Percentiles rank a stretch among this genome's conserved stretches.
Evolutionary conservation across 208 protist genomes (phyloP).

Genomic region (Leishmania guyanensis): DNA sequence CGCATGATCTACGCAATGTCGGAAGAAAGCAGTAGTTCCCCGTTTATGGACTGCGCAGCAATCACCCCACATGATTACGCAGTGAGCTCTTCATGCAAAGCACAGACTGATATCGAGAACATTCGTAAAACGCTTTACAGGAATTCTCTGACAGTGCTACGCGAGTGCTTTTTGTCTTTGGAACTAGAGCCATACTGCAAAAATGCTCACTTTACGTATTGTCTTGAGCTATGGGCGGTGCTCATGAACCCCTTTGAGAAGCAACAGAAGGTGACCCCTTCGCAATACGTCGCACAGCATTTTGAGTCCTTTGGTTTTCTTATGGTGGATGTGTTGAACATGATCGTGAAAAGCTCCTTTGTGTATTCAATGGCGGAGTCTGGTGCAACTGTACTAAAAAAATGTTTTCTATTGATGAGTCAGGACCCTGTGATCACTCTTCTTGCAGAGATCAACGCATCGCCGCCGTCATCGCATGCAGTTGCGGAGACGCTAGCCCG

Average conservation of each 20-base stretch:
- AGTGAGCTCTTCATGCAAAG: conserved; percentile 15
- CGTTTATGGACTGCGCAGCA: neutral
- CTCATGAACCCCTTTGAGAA: conserved; percentile 59
- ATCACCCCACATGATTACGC: conserved; percentile 20
- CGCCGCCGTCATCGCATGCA: conserved; percentile 2
- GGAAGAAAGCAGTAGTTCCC: conserved; percentile 7
- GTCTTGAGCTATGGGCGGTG: conserved; percentile 75
- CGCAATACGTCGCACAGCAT: conserved; percentile 63
- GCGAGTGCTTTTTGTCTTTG: conserved; percentile 65
- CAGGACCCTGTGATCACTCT: conserved; percentile 28
- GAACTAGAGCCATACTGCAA: conserved; percentile 53
- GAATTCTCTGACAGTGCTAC: conserved; percentile 61
- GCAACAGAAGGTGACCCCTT: conserved; percentile 21
- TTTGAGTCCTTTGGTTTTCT: conserved; percentile 77
- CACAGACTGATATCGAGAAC: conserved; percentile 49
- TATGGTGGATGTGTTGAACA: conserved; percentile 54
- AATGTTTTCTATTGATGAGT: conserved; percentile 52
- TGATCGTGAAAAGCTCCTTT: conserved; percentile 71
- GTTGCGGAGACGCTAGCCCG: conserved; percentile 15
- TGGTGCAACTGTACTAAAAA: conserved; percentile 44
- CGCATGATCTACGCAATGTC: conserved; percentile 31
- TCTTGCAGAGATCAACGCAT: conserved; percentile 39
- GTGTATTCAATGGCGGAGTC: conserved; percentile 52
- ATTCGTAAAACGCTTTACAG: conserved; percentile 56
- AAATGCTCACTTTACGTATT: conserved; percentile 68